Percentiles rank a stretch among this genome's conserved stretches.
These are phyloP conservation scores for Verbascum thapsus DNA, from an alignment of 257 asterid genomes.

Conservation along the genomic window DNA sequence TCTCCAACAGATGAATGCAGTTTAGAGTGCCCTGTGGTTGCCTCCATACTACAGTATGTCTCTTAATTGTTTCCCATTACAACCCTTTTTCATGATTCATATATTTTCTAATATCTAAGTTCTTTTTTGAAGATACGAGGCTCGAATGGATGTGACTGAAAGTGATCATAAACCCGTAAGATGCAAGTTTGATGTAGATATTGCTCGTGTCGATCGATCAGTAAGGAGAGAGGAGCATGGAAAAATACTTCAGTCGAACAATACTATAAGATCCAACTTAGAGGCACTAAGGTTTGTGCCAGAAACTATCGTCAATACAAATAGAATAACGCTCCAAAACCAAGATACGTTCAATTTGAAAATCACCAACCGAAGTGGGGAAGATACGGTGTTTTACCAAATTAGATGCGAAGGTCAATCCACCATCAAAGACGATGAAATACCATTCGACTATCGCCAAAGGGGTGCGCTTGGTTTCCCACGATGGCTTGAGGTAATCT, in stretches of 20 bases:
- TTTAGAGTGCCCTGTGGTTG: conserved; percentile 84
- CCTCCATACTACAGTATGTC: conserved; percentile 77
- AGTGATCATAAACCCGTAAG: conserved; percentile 97
- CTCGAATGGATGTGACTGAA: conserved; percentile 90
- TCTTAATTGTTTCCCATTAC: neutral
- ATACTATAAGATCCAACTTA: conserved; percentile 41
- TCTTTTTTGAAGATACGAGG: conserved; percentile 65
- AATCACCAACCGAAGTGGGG: conserved; percentile 71
- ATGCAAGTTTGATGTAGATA: conserved; percentile 78
- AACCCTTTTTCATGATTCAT: neutral
- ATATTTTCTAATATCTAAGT: neutral
- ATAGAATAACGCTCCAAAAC: conserved; percentile 60
- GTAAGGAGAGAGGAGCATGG: conserved; percentile 82
- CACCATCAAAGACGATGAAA: conserved; percentile 51
- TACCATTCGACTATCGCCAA: conserved; percentile 50
- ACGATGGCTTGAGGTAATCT: conserved; percentile 88
- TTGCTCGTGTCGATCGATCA: conserved; percentile 79
- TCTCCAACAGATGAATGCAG: conserved; percentile 63
- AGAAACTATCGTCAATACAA: conserved; percentile 54
- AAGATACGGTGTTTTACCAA: conserved; percentile 59
- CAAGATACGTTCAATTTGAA: conserved; percentile 66
- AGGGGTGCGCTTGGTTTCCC: conserved; percentile 85
- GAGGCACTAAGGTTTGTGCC: conserved; percentile 69
- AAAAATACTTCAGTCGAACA: conserved; percentile 51
- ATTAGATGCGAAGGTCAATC: conserved; percentile 83